phyloP scores from a whole-genome alignment of 495 filamentous ascomycete genomes.

The Delitschia confertaspora region DNA sequence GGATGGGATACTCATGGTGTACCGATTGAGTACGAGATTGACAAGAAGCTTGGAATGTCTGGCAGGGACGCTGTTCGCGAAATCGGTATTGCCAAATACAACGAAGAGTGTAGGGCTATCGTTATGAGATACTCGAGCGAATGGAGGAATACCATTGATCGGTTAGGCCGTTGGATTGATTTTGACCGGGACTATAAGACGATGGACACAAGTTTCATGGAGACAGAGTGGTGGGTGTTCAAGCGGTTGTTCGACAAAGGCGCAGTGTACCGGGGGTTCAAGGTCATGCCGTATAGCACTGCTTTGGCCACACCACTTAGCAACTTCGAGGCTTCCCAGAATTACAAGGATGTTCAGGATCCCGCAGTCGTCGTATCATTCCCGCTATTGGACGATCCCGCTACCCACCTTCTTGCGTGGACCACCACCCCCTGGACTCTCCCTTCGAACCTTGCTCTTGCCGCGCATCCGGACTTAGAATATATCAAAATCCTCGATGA shows the following conservation, averaged over 20 bases:
- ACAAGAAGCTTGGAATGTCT: slow-evolving; percentile 90
- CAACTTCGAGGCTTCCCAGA: slow-evolving; percentile 90
- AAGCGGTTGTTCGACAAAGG: slow-evolving; percentile 85
- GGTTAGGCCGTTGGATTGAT: slow-evolving; percentile 94
- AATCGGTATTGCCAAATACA: slow-evolving; percentile 84
- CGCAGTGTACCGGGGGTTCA: slow-evolving; percentile 77
- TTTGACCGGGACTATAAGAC: slow-evolving; percentile 99
- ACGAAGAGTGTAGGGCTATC: slow-evolving; percentile 83
- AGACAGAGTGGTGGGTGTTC: slow-evolving; percentile 94
- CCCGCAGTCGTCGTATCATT: slow-evolving; percentile 88
- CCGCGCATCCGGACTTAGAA: slow-evolving; percentile 81
- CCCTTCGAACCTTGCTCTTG: slow-evolving; percentile 73
- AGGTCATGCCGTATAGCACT: slow-evolving; percentile 92
- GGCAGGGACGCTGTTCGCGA: slow-evolving; percentile 81
- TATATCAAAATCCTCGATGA: slow-evolving; percentile 89
- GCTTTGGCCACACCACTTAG: slow-evolving; percentile 78
- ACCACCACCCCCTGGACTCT: slow-evolving; percentile 97
- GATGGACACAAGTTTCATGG: slow-evolving; percentile 93
- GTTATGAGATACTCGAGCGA: slow-evolving; percentile 88
- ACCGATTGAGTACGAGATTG: slow-evolving; percentile 95
- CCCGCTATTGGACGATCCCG: slow-evolving; percentile 65
- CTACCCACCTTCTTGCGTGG: slow-evolving; percentile 75
- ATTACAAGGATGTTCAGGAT: slow-evolving; percentile 89
- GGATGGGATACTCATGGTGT: slow-evolving; percentile 92
- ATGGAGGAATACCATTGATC: slow-evolving; percentile 83